A percentile compares a stretch with the other conserved stretches of the same genome.
phyloP scores from a whole-genome alignment of 176 grass and related monocot genomes.

The Bolboschoenus planiculmis region DNA sequence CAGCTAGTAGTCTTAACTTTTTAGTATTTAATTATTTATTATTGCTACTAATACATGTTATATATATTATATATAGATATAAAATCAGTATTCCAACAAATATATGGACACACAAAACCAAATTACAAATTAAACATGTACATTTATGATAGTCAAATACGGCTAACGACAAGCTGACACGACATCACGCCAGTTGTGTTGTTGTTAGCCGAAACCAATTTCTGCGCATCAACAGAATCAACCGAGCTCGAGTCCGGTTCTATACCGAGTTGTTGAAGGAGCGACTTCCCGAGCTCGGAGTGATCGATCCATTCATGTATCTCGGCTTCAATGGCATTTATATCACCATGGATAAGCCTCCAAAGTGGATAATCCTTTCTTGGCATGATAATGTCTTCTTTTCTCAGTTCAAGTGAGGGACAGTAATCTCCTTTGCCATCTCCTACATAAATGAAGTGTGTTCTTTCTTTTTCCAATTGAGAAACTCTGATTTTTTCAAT shows the following conservation, averaged over 20 bases:
- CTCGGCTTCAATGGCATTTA: slow-evolving; percentile 8
- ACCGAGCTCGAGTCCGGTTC: background rate
- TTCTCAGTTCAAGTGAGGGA: slow-evolving; percentile 9
- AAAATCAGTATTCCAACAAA: background rate
- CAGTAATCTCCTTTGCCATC: slow-evolving; percentile 37
- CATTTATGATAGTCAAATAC: background rate
- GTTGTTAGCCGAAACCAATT: background rate
- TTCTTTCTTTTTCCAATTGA: background rate
- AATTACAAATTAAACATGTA: background rate
- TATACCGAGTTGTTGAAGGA: background rate
- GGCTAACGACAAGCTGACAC: background rate
- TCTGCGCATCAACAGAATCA: background rate
- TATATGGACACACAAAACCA: background rate
- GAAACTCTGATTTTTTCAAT: slow-evolving; percentile 9
- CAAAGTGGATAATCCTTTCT: slow-evolving; percentile 26
- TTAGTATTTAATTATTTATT: background rate
- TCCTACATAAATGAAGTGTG: slow-evolving; percentile 24
- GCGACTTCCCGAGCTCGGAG: slow-evolving; percentile 11
- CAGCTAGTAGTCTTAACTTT: background rate
- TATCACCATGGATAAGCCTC: slow-evolving; percentile 20
- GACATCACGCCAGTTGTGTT: background rate
- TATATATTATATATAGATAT: background rate
- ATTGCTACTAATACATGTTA: background rate
- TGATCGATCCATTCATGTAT: slow-evolving; percentile 29
- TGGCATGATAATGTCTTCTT: slow-evolving; percentile 25